These are phyloP conservation scores for Physcomitrium patens DNA, from an alignment of 225 moss, liverwort and hornwort species.

Conservation along the genomic window DNA sequence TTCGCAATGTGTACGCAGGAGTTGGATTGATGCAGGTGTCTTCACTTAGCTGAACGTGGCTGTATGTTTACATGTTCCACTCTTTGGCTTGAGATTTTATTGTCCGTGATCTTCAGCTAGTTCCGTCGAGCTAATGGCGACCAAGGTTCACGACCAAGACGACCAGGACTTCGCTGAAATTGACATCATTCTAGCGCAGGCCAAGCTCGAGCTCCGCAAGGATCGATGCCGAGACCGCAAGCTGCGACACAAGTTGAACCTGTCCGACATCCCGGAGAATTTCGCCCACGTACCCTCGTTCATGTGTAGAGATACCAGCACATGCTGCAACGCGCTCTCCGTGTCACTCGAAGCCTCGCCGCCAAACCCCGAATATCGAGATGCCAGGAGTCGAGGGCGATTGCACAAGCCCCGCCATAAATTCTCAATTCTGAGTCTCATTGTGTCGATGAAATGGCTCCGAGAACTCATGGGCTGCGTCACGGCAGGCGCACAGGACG, in stretches of 20 bases:
- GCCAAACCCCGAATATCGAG: not conserved
- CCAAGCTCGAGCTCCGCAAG: slow-evolving; percentile 1
- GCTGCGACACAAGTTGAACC: slow-evolving; percentile 21
- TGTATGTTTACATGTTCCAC: no score
- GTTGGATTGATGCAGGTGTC: no score
- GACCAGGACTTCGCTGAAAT: slow-evolving; percentile 15
- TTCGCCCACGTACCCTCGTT: slow-evolving; percentile 23
- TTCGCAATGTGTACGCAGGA: no score
- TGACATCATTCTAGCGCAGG: slow-evolving; percentile 16
- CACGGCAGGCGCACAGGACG: not conserved
- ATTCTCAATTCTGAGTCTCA: not conserved
- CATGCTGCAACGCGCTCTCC: not conserved
- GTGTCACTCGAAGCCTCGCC: slow-evolving; percentile 4
- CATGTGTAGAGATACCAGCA: no score
- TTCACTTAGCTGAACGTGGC: no score
- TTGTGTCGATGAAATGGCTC: slow-evolving; percentile 20
- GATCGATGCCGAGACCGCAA: slow-evolving; percentile 21
- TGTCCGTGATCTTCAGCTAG: no score
- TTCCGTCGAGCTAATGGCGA: not conserved
- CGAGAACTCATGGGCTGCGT: slow-evolving; percentile 17
- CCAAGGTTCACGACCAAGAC: slow-evolving; percentile 28
- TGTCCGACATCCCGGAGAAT: slow-evolving; percentile 28
- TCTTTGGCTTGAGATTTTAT: no score
- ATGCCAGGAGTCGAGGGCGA: not conserved
- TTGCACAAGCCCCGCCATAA: slow-evolving; percentile 10